A percentile compares a stretch with the other conserved stretches of the same genome.
Evolutionary conservation across 75 land plant genomes (phyloP).

Genomic region (Ceratopteris richardii): DNA sequence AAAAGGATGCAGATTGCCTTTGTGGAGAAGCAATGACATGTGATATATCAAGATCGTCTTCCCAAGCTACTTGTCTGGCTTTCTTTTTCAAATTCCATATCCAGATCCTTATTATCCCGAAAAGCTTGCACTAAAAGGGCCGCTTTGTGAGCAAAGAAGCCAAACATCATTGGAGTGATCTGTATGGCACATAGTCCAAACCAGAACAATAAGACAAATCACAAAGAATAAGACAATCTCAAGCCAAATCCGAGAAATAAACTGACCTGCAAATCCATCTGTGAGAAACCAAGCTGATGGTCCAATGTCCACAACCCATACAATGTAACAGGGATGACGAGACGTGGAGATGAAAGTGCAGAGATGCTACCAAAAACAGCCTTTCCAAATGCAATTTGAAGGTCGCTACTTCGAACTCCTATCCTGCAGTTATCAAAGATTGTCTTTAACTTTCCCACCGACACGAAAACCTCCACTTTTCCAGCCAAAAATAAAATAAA

Average conservation of each 20-base stretch:
- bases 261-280: slow-evolving; percentile 74
- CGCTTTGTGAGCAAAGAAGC: slow-evolving; percentile 93
- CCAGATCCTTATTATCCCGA: slow-evolving; percentile 81
- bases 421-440: slow-evolving; percentile 28
- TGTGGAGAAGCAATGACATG: too few relatives aligned
- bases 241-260: background rate
- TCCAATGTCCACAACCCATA: slow-evolving; percentile 56
- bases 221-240: background rate
- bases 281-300: too few relatives aligned
- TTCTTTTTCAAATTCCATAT: slow-evolving; percentile 42
- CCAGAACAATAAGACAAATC: background rate
- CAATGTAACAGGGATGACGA: slow-evolving; percentile 71
- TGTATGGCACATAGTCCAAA: slow-evolving; percentile 26
- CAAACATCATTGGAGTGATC: slow-evolving; percentile 81
- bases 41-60: too few relatives aligned
- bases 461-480: background rate
- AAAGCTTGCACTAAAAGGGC: slow-evolving; percentile 95
- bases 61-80: too few relatives aligned
- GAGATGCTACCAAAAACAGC: slow-evolving; percentile 56
- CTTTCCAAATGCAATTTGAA: slow-evolving; percentile 50
- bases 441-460: background rate
- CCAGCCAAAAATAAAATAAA: too few relatives aligned
- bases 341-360: slow-evolving; percentile 87
- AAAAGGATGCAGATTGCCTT: too few relatives aligned
- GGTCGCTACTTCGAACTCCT: slow-evolving; percentile 81